Percentiles rank a stretch among this genome's conserved stretches.
phyloP scores from a whole-genome alignment of 2,329 filamentous ascomycete species.

The Neobulgaria alba region DNA sequence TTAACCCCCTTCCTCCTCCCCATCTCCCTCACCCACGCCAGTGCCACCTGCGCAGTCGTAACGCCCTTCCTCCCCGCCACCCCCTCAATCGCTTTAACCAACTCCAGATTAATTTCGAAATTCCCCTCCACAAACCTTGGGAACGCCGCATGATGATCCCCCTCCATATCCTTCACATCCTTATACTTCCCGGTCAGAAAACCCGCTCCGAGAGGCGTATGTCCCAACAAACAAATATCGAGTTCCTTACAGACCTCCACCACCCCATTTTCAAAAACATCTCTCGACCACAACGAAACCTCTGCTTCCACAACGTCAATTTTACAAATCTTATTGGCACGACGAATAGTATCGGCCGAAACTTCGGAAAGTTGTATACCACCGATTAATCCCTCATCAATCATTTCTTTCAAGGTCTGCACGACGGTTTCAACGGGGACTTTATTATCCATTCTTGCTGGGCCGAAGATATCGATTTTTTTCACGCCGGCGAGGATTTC shows the following conservation, averaged over 20 bases:
- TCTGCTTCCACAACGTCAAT: slow-evolving; percentile 38
- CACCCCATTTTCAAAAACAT: slow-evolving; percentile 30
- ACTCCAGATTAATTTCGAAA: slow-evolving; percentile 53
- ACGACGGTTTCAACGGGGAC: slow-evolving; percentile 31
- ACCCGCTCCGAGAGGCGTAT: slow-evolving; percentile 54
- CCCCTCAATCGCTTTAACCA: slow-evolving; percentile 46
- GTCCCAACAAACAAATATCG: slow-evolving; percentile 55
- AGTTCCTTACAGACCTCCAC: slow-evolving; percentile 43
- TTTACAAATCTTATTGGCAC: slow-evolving; percentile 28
- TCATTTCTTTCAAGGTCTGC: slow-evolving; percentile 24
- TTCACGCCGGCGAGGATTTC: slow-evolving; percentile 36
- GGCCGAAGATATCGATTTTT: slow-evolving; percentile 46
- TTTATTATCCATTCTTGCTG: slow-evolving; percentile 37
- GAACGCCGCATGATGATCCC: slow-evolving; percentile 46
- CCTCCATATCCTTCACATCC: slow-evolving; percentile 42
- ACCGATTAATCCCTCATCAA: slow-evolving; percentile 34
- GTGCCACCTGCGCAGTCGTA: slow-evolving; percentile 53
- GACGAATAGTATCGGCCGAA: slow-evolving; percentile 32
- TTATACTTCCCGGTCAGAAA: slow-evolving; percentile 46
- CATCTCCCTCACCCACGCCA: slow-evolving; percentile 13
- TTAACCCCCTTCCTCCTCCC: slow-evolving; percentile 10
- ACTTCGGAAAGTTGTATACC: slow-evolving; percentile 35
- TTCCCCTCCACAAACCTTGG: slow-evolving; percentile 55
- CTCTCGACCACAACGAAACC: slow-evolving; percentile 32
- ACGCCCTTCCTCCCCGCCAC: slow-evolving; percentile 51